Base-by-base conservation (phyloP, 2,329 filamentous ascomycete species). In the Parastagonospora nodorum region DNA sequence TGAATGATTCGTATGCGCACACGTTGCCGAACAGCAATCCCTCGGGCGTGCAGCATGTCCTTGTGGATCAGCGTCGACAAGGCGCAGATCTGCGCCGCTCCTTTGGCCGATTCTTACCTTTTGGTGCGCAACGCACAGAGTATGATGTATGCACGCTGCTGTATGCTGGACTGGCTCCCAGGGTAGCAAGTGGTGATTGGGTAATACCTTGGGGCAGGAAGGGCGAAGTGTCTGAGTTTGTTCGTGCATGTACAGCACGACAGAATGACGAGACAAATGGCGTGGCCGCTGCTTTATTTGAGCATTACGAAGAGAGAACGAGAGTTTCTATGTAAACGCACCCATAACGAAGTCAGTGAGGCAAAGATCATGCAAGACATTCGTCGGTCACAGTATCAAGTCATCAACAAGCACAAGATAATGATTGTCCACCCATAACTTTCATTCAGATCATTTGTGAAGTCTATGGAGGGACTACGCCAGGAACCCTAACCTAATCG, bases 391-490 rank as follows among this genome's bases (percentile, higher is more conserved):
- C 24, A 16, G 14, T 11, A 42, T 15, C 8, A 33, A n/a, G 11
- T 45, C 37, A 53, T 39, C 28, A 48, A 24, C 32, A 27, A 40
- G 38, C 8, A 40, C 24, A 35, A 37, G 35, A 47, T 40, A 32
- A 29, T 42, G 37, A 40, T 51, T 67, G 63, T 61, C 69, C 66
- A 66, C 60, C 69, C 68, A 72, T 63, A 60, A 63, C 57, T 57
- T 72, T 71, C 68, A 71, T 73, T 71, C 51, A 67, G 48, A 65
- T 72, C 67, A 64, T 73, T 48, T 69, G 67, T 71, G 68, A 72
- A 65, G 62, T 69, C 71, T 73, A 74, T 63, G 69, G 68, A 71
- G 66, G 67, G 66, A 68, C 67, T 58, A 69, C 67, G 66, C 68
- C 69, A 64, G 56, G 51, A 64, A 61, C 61, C 60, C 57, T 24